Conservation (phyloP, 208 protist genomes). For the Zelonia costaricensis region DNA sequence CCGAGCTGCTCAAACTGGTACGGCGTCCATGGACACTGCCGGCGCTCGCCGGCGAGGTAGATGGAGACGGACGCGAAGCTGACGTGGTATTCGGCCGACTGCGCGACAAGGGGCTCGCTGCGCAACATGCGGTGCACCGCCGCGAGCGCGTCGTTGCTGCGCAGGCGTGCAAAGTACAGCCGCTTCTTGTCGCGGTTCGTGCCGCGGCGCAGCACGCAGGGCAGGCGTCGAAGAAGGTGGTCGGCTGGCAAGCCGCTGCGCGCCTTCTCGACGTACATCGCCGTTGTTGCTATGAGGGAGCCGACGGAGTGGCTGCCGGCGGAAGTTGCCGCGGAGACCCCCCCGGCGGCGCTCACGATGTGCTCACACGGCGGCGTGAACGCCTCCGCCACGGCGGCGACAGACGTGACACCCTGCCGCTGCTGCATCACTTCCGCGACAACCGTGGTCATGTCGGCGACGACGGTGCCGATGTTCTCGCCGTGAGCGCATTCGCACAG, state of each 20-base stretch:
- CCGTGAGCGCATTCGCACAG: slow-evolving; percentile 55
- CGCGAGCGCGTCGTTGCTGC: slow-evolving; percentile 61
- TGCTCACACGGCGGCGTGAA: slow-evolving; percentile 8
- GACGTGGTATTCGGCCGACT: slow-evolving; percentile 72
- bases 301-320: neutral
- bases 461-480: slow-evolving; percentile 50
- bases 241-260: slow-evolving; percentile 24
- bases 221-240: slow-evolving; percentile 49
- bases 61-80: slow-evolving; percentile 68
- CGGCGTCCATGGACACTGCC: slow-evolving; percentile 22
- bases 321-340: neutral
- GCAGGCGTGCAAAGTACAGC: slow-evolving; percentile 65
- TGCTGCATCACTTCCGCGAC: slow-evolving; percentile 19
- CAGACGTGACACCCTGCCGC: neutral
- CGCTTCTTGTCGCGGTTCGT: slow-evolving; percentile 83
- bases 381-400: neutral
- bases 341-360: neutral
- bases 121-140: slow-evolving; percentile 40
- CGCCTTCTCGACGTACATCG: slow-evolving; percentile 18
- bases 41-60: slow-evolving; percentile 32
- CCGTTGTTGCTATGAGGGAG: neutral
- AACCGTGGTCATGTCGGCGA: slow-evolving; percentile 48
- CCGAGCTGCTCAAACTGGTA: slow-evolving; percentile 41
- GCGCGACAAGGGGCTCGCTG: slow-evolving; percentile 25
- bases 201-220: slow-evolving; percentile 59